Conservation (phyloP, 2,329 filamentous ascomycete species). For the Arthrobotrys megalospora region DNA sequence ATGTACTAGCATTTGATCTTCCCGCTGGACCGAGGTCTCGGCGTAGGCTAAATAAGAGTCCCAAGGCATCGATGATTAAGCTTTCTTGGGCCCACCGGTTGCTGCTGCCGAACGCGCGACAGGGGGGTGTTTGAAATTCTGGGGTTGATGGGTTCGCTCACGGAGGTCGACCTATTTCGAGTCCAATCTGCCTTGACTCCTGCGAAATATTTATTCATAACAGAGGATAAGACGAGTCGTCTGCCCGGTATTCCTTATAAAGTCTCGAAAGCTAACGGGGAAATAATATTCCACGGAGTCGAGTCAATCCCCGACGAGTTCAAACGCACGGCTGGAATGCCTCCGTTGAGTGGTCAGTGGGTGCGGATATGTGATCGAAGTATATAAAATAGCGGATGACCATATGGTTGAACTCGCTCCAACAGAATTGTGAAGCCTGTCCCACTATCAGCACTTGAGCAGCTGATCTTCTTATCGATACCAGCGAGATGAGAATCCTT, state of each 20-base stretch:
- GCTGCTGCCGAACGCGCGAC: not conserved
- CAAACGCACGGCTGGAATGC: not conserved
- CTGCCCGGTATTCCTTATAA: too few species aligned
- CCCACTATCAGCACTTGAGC: too few species aligned
- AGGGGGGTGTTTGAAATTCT: slow-evolving; percentile 12
- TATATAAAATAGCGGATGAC: not conserved
- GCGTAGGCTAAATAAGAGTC: not conserved
- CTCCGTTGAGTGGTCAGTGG: not conserved
- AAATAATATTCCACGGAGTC: slow-evolving; percentile 33
- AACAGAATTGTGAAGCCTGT: not conserved
- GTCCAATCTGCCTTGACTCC: too few species aligned
- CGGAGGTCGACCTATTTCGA: not conserved
- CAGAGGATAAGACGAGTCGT: too few species aligned
- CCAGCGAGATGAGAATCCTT: not conserved
- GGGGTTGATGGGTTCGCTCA: not conserved
- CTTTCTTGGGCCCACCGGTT: slow-evolving; percentile 7
- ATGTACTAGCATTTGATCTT: not conserved
- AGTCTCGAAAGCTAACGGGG: not conserved
- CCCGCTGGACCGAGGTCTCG: slow-evolving; percentile 10
- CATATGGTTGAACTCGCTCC: not conserved
- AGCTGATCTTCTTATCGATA: not conserved
- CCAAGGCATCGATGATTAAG: not conserved
- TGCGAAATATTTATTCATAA: too few species aligned
- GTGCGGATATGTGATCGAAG: not conserved
- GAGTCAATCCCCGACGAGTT: not conserved